Base-by-base conservation (phyloP, 2,329 filamentous ascomycete genomes). In the Annulohypoxylon truncatum region DNA sequence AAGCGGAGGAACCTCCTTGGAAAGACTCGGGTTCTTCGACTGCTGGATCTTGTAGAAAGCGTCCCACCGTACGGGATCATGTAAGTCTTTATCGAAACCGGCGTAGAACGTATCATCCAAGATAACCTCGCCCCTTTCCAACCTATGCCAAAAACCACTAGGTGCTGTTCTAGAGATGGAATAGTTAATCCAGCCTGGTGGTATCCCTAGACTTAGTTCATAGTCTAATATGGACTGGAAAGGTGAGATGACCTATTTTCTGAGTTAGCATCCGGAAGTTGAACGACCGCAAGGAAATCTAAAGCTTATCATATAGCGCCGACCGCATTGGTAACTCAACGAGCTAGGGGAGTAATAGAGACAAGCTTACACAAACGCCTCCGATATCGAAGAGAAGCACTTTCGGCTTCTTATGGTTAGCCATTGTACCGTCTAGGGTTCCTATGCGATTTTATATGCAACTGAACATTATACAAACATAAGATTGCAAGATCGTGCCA, bases 151-250 rank as follows among this genome's bases (percentile, higher is more conserved):
- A 76, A 88, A 90, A 40, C 96, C 96, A 70, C 89, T 81, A 1
- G 93, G 94, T 0, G 90, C 88, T 2, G 91, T 89, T 72, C 87
- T 87, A 55, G 93, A 93, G 75, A 98, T 96, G 72, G 92, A 92
- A 80, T 91, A 90, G 82, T 98, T 98, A 73, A 98, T 86, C 90
- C 94, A 98, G 75, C 94, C 95, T 2, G 89, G 85, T 0, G 94
- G 95, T 52, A 98, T 95, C 40, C 85, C 85, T 61, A 92, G 84
- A 65, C 86, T 82, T 57, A 90, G 81, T 77, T 98, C 96, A 78
- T 97, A 97, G 80, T 97, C 91, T 61, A 97, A 85, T 73, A 99
- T 98, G 1, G 92, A 90, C 81, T 97, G 93, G 75, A 99, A 94
- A 8, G 96, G 96, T 0, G 94, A 97, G 22, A 91, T 83, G 58